phyloP scores from a whole-genome alignment of 164 flowering plant genomes.

The Aristolochia contorta region DNA sequence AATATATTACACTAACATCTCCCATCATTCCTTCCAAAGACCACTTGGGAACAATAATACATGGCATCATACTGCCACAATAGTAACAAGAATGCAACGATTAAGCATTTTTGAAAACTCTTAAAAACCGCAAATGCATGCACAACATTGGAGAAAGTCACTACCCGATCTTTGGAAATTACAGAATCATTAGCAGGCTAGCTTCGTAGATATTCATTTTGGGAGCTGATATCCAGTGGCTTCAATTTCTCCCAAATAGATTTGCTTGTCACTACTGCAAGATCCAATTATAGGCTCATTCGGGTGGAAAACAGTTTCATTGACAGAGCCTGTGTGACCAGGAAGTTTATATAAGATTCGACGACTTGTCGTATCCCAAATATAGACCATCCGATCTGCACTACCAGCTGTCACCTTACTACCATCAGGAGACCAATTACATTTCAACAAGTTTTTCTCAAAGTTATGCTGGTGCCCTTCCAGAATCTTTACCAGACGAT shows the following conservation, averaged over 20 bases:
- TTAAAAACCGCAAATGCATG: too few relatives aligned
- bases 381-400: constrained; percentile 88
- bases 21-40: too few relatives aligned
- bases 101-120: too few relatives aligned
- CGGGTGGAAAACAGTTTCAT: constrained; percentile 87
- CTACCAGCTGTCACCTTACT: constrained; percentile 96
- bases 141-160: too few relatives aligned
- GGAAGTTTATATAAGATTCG: constrained; percentile 89
- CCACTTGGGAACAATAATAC: too few relatives aligned
- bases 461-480: constrained; percentile 97
- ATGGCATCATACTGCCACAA: too few relatives aligned
- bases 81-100: too few relatives aligned
- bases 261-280: constrained; percentile 90
- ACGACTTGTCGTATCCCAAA: constrained; percentile 93
- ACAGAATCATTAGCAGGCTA: background rate
- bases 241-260: constrained; percentile 82
- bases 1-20: too few relatives aligned
- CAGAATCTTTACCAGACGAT: constrained; percentile 84
- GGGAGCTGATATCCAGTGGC: too few relatives aligned
- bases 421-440: constrained; percentile 97
- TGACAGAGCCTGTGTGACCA: constrained; percentile 94
- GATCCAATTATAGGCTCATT: constrained; percentile 82
- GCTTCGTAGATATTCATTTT: background rate
- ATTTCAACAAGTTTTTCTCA: constrained; percentile 90
- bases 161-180: background rate